phyloP scores from a whole-genome alignment of 2,329 filamentous ascomycete species.

The Blumeria graminis region DNA sequence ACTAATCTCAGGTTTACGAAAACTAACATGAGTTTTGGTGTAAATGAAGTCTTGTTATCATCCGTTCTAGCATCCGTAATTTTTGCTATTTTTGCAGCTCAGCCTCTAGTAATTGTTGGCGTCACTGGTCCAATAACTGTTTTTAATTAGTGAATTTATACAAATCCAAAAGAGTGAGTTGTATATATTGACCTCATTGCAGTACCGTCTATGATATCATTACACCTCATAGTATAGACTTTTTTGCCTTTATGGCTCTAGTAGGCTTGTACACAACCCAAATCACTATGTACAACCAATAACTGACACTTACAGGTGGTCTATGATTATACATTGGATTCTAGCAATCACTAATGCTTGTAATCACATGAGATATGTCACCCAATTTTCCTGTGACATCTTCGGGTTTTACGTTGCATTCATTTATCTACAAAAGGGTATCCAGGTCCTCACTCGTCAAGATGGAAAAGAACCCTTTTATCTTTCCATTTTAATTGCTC shows the following conservation, averaged over 20 bases:
- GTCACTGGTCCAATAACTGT: constrained; percentile 82
- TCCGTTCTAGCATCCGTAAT: constrained; percentile 66
- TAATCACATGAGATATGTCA: constrained; percentile 73
- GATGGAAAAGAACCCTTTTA: constrained; percentile 44
- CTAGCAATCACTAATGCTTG: constrained; percentile 68
- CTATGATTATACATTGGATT: constrained; percentile 62
- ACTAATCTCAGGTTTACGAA: constrained; percentile 35
- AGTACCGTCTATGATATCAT: constrained; percentile 84
- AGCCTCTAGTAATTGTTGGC: constrained; percentile 75
- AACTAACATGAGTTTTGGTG: constrained; percentile 62
- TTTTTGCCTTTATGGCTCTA: constrained; percentile 79
- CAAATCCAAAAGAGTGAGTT: no score
- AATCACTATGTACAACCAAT: not conserved
- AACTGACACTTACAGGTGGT: constrained; percentile 32
- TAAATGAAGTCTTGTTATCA: constrained; percentile 74
- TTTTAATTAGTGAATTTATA: constrained; percentile 48
- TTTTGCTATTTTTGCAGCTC: constrained; percentile 55
- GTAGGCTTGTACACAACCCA: constrained; percentile 35
- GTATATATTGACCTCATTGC: constrained; percentile 18
- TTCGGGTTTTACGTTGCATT: constrained; percentile 87
- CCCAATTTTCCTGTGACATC: constrained; percentile 76
- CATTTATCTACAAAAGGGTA: constrained; percentile 77
- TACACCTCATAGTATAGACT: constrained; percentile 49
- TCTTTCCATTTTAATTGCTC: constrained; percentile 27
- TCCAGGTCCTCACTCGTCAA: constrained; percentile 61